These are phyloP conservation scores for Antrodiella citrinella DNA, from an alignment of 768 basidiomycete species.

Conservation along the genomic window DNA sequence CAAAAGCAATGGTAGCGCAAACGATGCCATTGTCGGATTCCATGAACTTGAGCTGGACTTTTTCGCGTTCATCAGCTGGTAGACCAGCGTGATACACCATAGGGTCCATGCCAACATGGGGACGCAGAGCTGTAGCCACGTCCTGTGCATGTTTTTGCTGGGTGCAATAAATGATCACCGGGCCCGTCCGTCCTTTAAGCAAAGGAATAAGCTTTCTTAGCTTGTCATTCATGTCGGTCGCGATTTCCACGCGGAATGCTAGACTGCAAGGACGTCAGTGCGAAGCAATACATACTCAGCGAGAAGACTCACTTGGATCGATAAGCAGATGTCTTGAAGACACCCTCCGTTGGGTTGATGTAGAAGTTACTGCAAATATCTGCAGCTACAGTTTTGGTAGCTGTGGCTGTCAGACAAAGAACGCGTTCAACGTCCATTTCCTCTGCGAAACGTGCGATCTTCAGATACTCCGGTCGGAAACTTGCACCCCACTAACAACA, in stretches of 20 bases:
- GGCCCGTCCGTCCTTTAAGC: constrained; percentile 28
- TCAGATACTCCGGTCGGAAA: constrained; percentile 33
- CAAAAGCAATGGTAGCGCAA: constrained; percentile 37
- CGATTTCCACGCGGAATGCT: constrained; percentile 27
- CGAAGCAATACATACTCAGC: too few species aligned
- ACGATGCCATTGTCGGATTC: constrained; percentile 29
- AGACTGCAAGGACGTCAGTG: constrained; percentile 21
- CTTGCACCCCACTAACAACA: constrained; percentile 31
- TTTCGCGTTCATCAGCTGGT: constrained; percentile 25
- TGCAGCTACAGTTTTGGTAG: constrained; percentile 31
- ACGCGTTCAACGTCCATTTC: constrained; percentile 38
- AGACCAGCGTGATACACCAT: constrained; percentile 38
- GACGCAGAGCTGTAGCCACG: constrained; percentile 22
- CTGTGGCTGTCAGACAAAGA: constrained; percentile 38
- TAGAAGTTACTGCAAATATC: constrained; percentile 38
- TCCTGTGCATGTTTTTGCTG: constrained; percentile 34
- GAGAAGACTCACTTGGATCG: constrained; percentile 30
- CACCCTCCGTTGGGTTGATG: constrained; percentile 29
- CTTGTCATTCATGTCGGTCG: constrained; percentile 26
- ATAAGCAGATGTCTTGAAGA: constrained; percentile 38
- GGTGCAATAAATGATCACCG: constrained; percentile 40
- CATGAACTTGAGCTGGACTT: constrained; percentile 33
- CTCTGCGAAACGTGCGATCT: constrained; percentile 38
- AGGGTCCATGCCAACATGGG: constrained; percentile 22
- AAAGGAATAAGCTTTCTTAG: constrained; percentile 29